Conservation (phyloP, 768 basidiomycete species). For the Collybiopsis luxurians region DNA sequence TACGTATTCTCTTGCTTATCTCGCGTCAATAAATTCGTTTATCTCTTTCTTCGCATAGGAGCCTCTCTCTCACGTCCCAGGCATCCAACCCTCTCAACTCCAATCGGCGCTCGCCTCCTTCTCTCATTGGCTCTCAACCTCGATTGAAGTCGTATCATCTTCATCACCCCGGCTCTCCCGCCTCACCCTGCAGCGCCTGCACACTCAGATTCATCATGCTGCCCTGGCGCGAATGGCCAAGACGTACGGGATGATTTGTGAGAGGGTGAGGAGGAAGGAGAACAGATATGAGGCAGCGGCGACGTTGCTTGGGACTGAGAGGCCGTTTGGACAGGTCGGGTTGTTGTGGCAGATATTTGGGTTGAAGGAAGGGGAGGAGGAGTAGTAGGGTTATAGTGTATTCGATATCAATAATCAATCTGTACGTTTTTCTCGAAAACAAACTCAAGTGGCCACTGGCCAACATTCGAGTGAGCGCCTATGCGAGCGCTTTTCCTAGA, state of each 20-base stretch:
- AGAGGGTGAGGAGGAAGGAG: slow-evolving; percentile 68
- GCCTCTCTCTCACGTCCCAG: slow-evolving; percentile 74
- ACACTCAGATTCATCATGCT: slow-evolving; percentile 69
- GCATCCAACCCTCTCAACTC: slow-evolving; percentile 62
- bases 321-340: slow-evolving; percentile 79
- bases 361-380: slow-evolving; percentile 41
- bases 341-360: slow-evolving; percentile 79
- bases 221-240: slow-evolving; percentile 66
- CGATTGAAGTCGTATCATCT: slow-evolving; percentile 73
- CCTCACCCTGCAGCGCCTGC: slow-evolving; percentile 65
- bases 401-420: no score
- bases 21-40: background rate
- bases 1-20: slow-evolving; percentile 21
- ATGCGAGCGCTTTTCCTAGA: no score
- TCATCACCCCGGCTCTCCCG: slow-evolving; percentile 77
- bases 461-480: no score
- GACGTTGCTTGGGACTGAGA: slow-evolving; percentile 77
- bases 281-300: slow-evolving; percentile 91
- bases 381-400: background rate
- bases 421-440: no score
- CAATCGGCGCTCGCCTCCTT: slow-evolving; percentile 65
- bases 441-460: no score
- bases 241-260: slow-evolving; percentile 73
- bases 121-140: slow-evolving; percentile 78
- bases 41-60: slow-evolving; percentile 29